Evolutionary conservation across 164 flowering plant genomes (phyloP), one percentile per base, ranked within the genome.

Genomic region (Saururus chinensis): DNA sequence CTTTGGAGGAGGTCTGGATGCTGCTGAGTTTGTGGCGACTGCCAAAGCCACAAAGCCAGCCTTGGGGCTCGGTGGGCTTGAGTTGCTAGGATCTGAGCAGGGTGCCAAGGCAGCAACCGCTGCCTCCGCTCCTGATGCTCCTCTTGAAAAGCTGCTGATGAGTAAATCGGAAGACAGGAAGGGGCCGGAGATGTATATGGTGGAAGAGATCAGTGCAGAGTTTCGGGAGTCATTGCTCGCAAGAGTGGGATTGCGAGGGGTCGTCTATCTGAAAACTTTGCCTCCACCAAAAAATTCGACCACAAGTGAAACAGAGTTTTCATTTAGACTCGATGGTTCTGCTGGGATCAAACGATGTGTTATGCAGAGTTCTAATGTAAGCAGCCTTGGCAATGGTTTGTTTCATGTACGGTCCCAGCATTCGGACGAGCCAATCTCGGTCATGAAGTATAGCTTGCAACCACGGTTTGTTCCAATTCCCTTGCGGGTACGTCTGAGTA

Each of bases 1-100:
- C 49, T 93, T 88, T 83, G 99, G 99, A 67, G 97, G 97, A 20
- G 97, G 99, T 48, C 73, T 93, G 78, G 99, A 93, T 78, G 86
- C 93, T 0, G 90, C 99, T 0, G 99, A 90, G 76, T 93, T 81
- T 73, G 83, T 93, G 17, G 96, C 81, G 10, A 49, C 87, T 0
- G 76, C 71, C 61, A 86, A 92, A 68, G 70, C 74, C 48, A 57
- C 68, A 0, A 85, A 79, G 68, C 40, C 73, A n/a, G 65, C 71
- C 57, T 88, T 82, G 22, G 74, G 69, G 21, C 63, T 93, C 62
- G 88, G 92, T 64, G 99, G 97, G 61, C 83, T 93, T 64, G 99
- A 93, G 55, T 70, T 78, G 54, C 68, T 92, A 59, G 81, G 82
- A 30, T 75, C 95, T 11, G 87, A 84, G 20, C 68, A 56, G 40